Base-by-base conservation (phyloP, 2,329 filamentous ascomycete genomes). In the Coccinonectria pachysandricola region DNA sequence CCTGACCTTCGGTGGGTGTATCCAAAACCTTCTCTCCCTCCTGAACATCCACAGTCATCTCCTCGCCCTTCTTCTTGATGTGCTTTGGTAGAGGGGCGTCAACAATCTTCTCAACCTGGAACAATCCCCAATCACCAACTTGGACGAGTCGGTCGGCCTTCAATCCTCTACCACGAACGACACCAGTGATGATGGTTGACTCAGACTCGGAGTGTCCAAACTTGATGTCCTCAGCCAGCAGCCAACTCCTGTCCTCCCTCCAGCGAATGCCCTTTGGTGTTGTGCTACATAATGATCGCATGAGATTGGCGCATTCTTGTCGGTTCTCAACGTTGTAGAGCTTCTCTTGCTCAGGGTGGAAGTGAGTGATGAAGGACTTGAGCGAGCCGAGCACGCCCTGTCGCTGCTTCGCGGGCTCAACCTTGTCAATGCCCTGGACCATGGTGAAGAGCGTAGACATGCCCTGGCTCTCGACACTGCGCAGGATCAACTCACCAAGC, bases 161-260 rank as follows among this genome's bases (percentile, higher is more conserved):
- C 27, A 98, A 54, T 7, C 81, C 79, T 48, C 76, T 83, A 17
- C 91, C 91, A 47, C 91, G 71, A 15, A 96, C 75, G 4, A 91
- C 73, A 40, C 91, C 91, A 0, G 84, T 92, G 21, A 98, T 50
- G 6, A 87, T 61, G 7, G 84, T 80, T 21, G 75, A 62, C n/a
- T 71, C 66, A 1, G 66, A 62, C 8, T 66, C 65, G 4, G 59
- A 64, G 15, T 71, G 65, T 8, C 73, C 68, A 68, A 86, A 93
- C 41, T 71, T 60, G 27, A 94, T 64, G 15, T 87, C 71, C 39
- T 98, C 91, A 4, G 88, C 74, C 31, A 94, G 61, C 79, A 98
- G 84, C 83, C 91, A 98, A 45, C 86, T 93, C 42, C 91, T 72
- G 39, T 94, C 85, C 27, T 98, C 91, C 43, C 91, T 75, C 91